These are phyloP conservation scores for Wolfiporia cocos DNA, from an alignment of 1,284 basidiomycete species.

Conservation along the genomic window DNA sequence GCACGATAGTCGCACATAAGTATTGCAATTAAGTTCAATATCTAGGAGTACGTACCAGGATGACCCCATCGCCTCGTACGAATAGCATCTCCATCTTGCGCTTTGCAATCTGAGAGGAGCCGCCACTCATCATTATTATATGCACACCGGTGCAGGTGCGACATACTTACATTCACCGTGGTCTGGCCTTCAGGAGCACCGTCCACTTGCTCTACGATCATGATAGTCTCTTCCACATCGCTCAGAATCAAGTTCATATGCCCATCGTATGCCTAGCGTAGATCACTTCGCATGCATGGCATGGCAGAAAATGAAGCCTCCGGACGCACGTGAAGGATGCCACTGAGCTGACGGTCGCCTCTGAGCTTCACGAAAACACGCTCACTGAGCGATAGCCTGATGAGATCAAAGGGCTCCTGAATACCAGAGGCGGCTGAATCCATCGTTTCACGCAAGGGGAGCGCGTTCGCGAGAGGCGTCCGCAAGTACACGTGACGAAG, in stretches of 20 bases:
- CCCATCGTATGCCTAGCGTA: conserved; percentile 89
- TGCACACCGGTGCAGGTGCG: not conserved
- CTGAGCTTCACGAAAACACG: conserved; percentile 95
- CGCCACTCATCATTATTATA: not conserved
- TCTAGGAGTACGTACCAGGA: conserved; percentile 57
- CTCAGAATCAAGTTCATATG: conserved; percentile 99
- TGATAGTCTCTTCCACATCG: conserved; percentile 95
- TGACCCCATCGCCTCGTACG: conserved; percentile 93
- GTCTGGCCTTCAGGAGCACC: conserved; percentile 41
- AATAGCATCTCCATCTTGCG: conserved; percentile 98
- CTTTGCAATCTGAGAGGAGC: conserved; percentile 70
- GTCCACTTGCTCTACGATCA: conserved; percentile 77
- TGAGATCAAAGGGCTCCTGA: conserved; percentile 97
- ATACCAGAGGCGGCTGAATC: conserved; percentile 73
- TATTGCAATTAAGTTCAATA: not conserved
- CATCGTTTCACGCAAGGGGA: conserved; percentile 35
- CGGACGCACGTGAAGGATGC: conserved; percentile 82
- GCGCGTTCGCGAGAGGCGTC: not conserved
- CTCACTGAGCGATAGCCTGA: conserved; percentile 93
- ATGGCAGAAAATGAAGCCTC: conserved; percentile 2
- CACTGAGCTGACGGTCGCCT: conserved; percentile 90
- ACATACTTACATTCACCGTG: conserved; percentile 53
- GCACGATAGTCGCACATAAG: conserved; percentile 7
- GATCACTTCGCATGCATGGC: conserved; percentile 6
- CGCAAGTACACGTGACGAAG: too few relatives aligned